phyloP scores from a whole-genome alignment of 169 alveolate species.

The Plasmodium inui region DNA sequence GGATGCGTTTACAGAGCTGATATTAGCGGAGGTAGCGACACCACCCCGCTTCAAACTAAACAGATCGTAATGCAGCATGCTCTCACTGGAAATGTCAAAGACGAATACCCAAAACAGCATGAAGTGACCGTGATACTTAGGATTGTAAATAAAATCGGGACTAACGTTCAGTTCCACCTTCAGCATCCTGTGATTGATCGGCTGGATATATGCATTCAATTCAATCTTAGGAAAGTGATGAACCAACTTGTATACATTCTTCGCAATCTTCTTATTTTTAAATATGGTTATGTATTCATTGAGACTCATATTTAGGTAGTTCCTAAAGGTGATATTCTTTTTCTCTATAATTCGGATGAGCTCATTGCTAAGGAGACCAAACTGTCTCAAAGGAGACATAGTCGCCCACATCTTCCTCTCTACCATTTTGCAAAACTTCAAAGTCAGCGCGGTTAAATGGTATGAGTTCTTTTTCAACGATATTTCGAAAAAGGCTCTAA shows the following conservation, averaged over 20 bases:
- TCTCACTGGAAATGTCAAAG: slow-evolving; percentile 97
- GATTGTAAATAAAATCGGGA: slow-evolving; percentile 97
- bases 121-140: slow-evolving; percentile 92
- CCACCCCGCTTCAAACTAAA: slow-evolving; percentile 83
- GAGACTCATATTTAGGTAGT: slow-evolving; percentile 94
- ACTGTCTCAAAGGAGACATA: slow-evolving; percentile 99
- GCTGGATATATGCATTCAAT: slow-evolving; percentile 95
- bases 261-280: slow-evolving; percentile 93
- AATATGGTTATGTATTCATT: slow-evolving; percentile 95
- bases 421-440: slow-evolving; percentile 96
- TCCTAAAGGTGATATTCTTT: slow-evolving; percentile 96
- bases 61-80: slow-evolving; percentile 94
- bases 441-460: slow-evolving; percentile 90
- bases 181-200: slow-evolving; percentile 95
- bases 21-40: background rate
- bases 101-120: slow-evolving; percentile 97
- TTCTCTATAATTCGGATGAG: slow-evolving; percentile 95
- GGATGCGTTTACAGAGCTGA: background rate
- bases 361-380: slow-evolving; percentile 95
- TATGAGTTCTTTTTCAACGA: slow-evolving; percentile 96
- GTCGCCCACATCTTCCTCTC: slow-evolving; percentile 98
- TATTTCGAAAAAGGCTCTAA: slow-evolving; percentile 98
- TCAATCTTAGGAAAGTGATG: slow-evolving; percentile 95
- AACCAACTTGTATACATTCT: slow-evolving; percentile 89
- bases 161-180: slow-evolving; percentile 93